Base-by-base conservation (phyloP, 2,329 filamentous ascomycete species). In the Talaromyces sp. region DNA sequence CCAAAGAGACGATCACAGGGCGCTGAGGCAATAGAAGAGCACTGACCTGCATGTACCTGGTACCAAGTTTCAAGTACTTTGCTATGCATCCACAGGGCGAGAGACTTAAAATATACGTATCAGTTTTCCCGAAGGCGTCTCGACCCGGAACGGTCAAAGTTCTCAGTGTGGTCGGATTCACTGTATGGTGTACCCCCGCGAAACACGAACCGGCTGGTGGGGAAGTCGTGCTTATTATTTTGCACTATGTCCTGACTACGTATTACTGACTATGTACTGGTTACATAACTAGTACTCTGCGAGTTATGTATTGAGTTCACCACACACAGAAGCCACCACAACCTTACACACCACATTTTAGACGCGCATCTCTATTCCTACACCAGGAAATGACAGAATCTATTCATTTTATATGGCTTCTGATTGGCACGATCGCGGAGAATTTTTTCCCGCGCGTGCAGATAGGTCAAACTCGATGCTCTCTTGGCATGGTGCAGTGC, bases 11-110 rank as follows among this genome's bases (percentile, higher is more conserved):
- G 19, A 37, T 35, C 50, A 37, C 50, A 37, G 31, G 31, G 50
- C 50, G 19, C 31, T 31, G 22, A 27, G 37, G 35, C 19, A 41
- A 39, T 43, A 8, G 37, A 59, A 59, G 37, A 43, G 39, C 22
- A 59, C 56, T 45, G 39, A 59, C 56, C 56, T 59, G 56, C 39
- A 31, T 59, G 54, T 57, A 22, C 54, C 54, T 39, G 22, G 33
- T 41, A 11, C 33, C 22, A 13, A 16, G 16, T 31, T 16, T 6
- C 19, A 41, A 31, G 56, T n/a, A n/a, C 8, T 58, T 41, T 41
- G 24, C 37, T 58, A 41, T 16, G n/a, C 14, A 24, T 41, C 48
- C 33, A 33, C 48, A 33, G 48, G 22, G 35, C 14, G 13, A 24
- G 16, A n/a, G 22, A 19, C 37, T 59, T 33, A 39, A 57, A 5